A percentile compares a stretch with the other conserved stretches of the same genome.
Evolutionary conservation across 2,329 filamentous ascomycete species (phyloP).

Genomic region (Trichoderma guizhouense): DNA sequence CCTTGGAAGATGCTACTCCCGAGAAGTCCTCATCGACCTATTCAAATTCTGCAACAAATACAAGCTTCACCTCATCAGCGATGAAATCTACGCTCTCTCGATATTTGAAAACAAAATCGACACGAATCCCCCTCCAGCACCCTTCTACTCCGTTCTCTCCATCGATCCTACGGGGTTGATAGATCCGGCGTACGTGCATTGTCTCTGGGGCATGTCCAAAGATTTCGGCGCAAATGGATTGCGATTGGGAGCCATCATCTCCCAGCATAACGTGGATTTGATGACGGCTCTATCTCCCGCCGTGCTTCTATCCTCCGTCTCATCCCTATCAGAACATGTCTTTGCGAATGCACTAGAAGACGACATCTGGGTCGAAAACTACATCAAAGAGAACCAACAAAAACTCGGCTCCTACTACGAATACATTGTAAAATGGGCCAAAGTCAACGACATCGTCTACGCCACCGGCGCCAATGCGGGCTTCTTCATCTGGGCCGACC

Average conservation of each 20-base stretch:
- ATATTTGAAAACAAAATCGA: conserved; percentile 42
- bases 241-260: conserved; percentile 49
- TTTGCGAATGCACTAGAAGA: conserved; percentile 44
- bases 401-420: conserved; percentile 39
- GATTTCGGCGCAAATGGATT: conserved; percentile 58
- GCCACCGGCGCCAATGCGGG: conserved; percentile 47
- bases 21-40: conserved; percentile 36
- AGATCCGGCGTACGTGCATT: conserved; percentile 48
- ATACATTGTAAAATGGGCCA: conserved; percentile 36
- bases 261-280: conserved; percentile 42
- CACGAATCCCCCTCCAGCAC: conserved; percentile 23
- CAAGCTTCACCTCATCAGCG: conserved; percentile 50
- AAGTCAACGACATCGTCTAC: conserved; percentile 42
- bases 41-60: conserved; percentile 48
- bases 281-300: conserved; percentile 36
- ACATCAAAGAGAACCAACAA: conserved; percentile 42
- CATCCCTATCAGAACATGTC: conserved; percentile 41
- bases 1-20: conserved; percentile 46
- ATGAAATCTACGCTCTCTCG: conserved; percentile 51
- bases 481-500: conserved; percentile 54
- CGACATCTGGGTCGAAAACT: conserved; percentile 40
- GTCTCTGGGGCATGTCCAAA: conserved; percentile 46
- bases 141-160: conserved; percentile 46
- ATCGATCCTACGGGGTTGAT: conserved; percentile 44
- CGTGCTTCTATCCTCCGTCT: conserved; percentile 43